Conservation (phyloP, 139 green algal genomes). For the Micractinium sp. region DNA sequence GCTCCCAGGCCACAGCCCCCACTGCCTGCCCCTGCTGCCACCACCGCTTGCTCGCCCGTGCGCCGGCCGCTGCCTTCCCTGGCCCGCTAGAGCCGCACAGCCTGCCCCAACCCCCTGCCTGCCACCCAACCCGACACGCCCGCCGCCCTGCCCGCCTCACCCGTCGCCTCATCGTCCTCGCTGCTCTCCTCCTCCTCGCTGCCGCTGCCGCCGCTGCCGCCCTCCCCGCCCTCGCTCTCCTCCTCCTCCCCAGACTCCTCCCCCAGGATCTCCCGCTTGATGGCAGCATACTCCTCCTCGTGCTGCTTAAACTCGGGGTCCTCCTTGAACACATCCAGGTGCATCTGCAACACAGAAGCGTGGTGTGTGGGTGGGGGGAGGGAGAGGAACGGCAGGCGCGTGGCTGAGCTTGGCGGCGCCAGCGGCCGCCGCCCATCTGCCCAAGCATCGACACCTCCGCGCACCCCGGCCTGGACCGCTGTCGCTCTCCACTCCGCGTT, state of each 20-base stretch:
- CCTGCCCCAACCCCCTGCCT: background rate
- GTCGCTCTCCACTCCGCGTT: no score
- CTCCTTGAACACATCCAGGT: conserved; percentile 91
- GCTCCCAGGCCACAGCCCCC: no score
- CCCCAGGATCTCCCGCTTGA: conserved; percentile 59
- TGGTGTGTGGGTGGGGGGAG: background rate
- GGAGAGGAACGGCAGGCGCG: no score
- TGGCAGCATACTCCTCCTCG: conserved; percentile 86
- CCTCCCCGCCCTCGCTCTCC: conserved; percentile 51
- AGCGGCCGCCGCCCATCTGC: no score
- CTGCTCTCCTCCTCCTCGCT: conserved; percentile 54
- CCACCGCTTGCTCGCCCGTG: no score
- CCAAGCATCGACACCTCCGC: no score
- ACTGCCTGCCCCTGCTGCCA: no score
- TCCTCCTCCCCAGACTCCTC: conserved; percentile 58
- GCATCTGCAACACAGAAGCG: conserved; percentile 52
- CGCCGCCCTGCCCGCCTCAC: background rate
- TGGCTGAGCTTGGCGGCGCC: no score
- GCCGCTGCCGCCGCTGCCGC: conserved; percentile 22
- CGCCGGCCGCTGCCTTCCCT: no score
- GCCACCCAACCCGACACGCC: background rate
- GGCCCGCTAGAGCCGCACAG: no score
- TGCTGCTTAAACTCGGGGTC: conserved; percentile 81
- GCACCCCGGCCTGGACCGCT: no score
- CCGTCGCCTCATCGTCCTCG: conserved; percentile 55